Evolutionary conservation across 352 stramenopile genomes (phyloP).

Genomic region (Aphanomyces invadans): DNA sequence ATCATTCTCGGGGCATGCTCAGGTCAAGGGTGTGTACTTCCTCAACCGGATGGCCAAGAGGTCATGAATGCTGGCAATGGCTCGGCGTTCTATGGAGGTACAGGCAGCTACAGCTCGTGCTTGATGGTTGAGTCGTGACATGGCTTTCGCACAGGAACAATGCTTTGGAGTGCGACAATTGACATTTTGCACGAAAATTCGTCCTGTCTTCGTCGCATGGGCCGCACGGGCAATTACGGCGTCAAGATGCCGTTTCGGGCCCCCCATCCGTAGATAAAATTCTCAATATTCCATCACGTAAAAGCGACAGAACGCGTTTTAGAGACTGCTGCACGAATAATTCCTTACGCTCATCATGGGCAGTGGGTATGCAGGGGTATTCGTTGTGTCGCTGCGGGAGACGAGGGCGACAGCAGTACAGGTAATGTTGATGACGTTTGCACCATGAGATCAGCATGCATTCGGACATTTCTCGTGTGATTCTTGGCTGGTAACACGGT

Average conservation of each 20-base stretch:
- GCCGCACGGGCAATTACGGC: slow-evolving; percentile 12
- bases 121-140: no score
- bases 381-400: no score
- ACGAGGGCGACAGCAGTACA: no score
- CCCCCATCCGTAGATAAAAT: not conserved
- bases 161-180: slow-evolving; percentile 21
- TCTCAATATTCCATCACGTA: no score
- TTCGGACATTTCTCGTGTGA: no score
- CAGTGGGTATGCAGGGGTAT: no score
- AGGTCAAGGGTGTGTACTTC: slow-evolving; percentile 4
- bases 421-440: no score
- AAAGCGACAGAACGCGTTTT: no score
- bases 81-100: slow-evolving; percentile 3
- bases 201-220: slow-evolving; percentile 6
- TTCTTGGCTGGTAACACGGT: no score
- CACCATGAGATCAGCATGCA: no score
- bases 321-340: no score
- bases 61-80: slow-evolving; percentile 11
- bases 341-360: no score
- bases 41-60: not conserved
- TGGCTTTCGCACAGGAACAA: not conserved
- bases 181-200: slow-evolving; percentile 22
- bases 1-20: slow-evolving; percentile 9
- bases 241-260: slow-evolving; percentile 22
- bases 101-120: not conserved